A percentile compares a stretch with the other conserved stretches of the same genome.
These are phyloP conservation scores for Acacia confusa DNA, from an alignment of 306 rosid species.

Conservation along the genomic window DNA sequence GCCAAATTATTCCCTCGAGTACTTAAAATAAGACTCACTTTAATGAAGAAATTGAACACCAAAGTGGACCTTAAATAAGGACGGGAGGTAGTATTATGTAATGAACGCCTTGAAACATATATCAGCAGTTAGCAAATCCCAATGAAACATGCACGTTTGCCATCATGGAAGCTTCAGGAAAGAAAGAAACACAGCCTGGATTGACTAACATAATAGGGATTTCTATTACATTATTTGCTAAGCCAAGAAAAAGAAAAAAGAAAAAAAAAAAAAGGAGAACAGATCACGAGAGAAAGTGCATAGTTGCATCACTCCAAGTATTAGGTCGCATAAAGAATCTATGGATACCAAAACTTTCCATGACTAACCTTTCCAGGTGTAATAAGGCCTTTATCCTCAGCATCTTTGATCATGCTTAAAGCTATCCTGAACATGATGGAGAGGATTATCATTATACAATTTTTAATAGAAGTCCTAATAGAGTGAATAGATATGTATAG, in stretches of 20 bases:
- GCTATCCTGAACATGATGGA: slow-evolving; percentile 54
- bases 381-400: slow-evolving; percentile 76
- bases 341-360: neutral
- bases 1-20: neutral
- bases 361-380: slow-evolving; percentile 77
- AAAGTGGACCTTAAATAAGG: no score
- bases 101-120: neutral
- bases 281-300: neutral
- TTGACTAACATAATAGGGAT: neutral
- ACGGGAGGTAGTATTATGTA: no score
- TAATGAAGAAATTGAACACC: no score
- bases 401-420: slow-evolving; percentile 79
- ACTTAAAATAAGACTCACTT: no score
- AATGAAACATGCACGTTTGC: neutral
- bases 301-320: neutral
- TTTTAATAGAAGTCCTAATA: neutral
- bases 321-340: neutral
- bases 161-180: slow-evolving; percentile 2
- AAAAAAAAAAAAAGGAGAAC: neutral
- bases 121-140: neutral
- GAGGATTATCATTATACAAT: slow-evolving; percentile 4
- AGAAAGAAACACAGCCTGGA: neutral
- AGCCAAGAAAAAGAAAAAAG: neutral
- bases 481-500: neutral
- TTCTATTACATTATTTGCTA: neutral